Percentiles rank a stretch among this genome's conserved stretches.
phyloP scores from a whole-genome alignment of 805 yeast species.

The Ogataea populi-albae region DNA sequence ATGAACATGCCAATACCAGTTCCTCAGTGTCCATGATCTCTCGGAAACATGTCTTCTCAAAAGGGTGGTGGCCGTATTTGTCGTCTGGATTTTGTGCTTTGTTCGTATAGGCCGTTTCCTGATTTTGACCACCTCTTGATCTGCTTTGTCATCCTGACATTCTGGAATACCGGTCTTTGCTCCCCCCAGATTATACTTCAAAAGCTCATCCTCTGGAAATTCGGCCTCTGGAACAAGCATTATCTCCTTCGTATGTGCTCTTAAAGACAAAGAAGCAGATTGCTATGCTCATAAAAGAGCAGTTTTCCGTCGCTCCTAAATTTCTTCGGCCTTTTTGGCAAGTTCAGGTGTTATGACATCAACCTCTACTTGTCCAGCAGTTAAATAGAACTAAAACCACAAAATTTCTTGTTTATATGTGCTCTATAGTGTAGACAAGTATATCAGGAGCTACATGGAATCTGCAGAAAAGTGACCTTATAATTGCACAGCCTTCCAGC shows the following conservation, averaged over 20 bases:
- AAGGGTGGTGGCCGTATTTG: slow-evolving; percentile 17
- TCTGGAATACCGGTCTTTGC: background rate
- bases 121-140: slow-evolving; percentile 7
- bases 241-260: too few relatives aligned
- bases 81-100: slow-evolving; percentile 23
- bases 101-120: slow-evolving; percentile 32
- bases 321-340: too few relatives aligned
- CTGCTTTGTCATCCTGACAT: slow-evolving; percentile 1
- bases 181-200: slow-evolving; percentile 16
- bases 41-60: slow-evolving; percentile 56
- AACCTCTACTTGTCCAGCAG: too few relatives aligned
- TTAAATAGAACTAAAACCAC: too few relatives aligned
- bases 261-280: too few relatives aligned
- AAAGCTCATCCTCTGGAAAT: slow-evolving; percentile 30
- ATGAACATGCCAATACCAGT: slow-evolving; percentile 71
- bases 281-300: too few relatives aligned
- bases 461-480: too few relatives aligned
- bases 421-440: too few relatives aligned
- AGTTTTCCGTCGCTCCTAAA: background rate
- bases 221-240: slow-evolving; percentile 29
- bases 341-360: too few relatives aligned
- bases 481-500: too few relatives aligned
- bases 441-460: too few relatives aligned
- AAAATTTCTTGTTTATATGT: too few relatives aligned
- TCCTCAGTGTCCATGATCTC: slow-evolving; percentile 68